phyloP scores from a whole-genome alignment of 1,284 basidiomycete species.

The Boletus sp. region DNA sequence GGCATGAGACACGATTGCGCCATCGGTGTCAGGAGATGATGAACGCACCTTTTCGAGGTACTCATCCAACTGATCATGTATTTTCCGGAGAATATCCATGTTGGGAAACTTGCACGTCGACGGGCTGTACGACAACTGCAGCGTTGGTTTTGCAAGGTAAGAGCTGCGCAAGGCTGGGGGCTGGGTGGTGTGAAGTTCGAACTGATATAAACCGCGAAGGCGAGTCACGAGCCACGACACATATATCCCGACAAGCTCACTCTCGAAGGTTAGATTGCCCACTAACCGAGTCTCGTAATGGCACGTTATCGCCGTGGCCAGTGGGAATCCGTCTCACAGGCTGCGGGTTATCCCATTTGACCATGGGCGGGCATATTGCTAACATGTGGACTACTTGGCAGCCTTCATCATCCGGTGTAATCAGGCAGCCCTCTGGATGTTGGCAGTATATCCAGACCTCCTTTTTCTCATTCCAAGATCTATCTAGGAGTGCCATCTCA shows the following conservation, averaged over 20 bases:
- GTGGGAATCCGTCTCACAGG: background rate
- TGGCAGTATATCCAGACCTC: background rate
- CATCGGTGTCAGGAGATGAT: constrained; percentile 18
- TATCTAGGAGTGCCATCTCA: too few relatives aligned
- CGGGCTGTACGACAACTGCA: constrained; percentile 1
- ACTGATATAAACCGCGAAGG: background rate
- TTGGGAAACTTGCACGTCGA: background rate
- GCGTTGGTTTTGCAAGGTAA: constrained; percentile 4
- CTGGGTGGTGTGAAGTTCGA: background rate
- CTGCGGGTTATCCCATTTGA: background rate
- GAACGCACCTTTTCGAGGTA: constrained; percentile 21
- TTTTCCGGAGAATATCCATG: constrained; percentile 19
- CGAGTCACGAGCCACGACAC: constrained; percentile 4
- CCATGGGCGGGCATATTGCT: background rate
- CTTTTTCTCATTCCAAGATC: too few relatives aligned
- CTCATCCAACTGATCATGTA: constrained; percentile 19
- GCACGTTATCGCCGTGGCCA: background rate
- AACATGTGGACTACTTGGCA: background rate
- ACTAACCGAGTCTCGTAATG: background rate
- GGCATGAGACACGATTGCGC: constrained; percentile 35
- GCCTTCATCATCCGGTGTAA: too few relatives aligned
- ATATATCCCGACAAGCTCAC: background rate
- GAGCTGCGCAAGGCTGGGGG: background rate
- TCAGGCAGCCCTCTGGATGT: background rate
- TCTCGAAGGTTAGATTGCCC: background rate